Base-by-base conservation (phyloP, 768 basidiomycete species). In the Tremella fuciformis region DNA sequence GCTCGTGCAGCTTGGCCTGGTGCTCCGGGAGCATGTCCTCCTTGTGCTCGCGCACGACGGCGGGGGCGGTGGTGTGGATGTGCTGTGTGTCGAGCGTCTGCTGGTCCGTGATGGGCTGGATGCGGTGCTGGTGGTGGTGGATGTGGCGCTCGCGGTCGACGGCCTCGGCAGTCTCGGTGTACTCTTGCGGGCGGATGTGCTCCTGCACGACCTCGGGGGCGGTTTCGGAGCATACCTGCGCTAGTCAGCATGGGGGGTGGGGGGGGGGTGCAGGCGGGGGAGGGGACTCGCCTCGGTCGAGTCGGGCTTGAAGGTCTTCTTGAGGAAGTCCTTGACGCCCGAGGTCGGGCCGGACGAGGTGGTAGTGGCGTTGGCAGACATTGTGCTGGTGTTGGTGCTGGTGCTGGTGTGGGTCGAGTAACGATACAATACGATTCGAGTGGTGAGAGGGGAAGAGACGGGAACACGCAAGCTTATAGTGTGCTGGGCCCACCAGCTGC, bases 71-170 rank as follows among this genome's bases (percentile, higher is more conserved):
- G 26, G 63, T 60, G 55, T 66, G 38, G 55, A 73, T 59, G 58
- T 78, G 76, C 69, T 77, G 57, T 29, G 71, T 72, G 22, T 64
- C 60, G 39, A 75, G 63, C 9, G 59, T 59, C 62, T 73, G 64
- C 44, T 74, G 53, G 71, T 74, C 63, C 24, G 58, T 62, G 46
- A 78, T 70, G 40, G 77, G 77, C 65, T 77, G 76, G 50, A 78
- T 67, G 55, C 76, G 76, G 73, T 77, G 76, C 53, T 69, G 69
- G 69, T 71, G 69, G 67, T 71, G 69, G 65, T 69, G 70, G 53
- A 77, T 62, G 53, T 78, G 77, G 41, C 71, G 63, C 67, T 78
- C 77, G 16, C 75, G 63, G 74, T 78, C 77, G 59, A 77, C 54
- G 25, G 77, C 77, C 65, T 74, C 72, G 55, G 71, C 72, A 38